A percentile compares a stretch with the other conserved stretches of the same genome.
Evolutionary conservation across 345 rosid species (phyloP).

Genomic region (Citrus unshiu): DNA sequence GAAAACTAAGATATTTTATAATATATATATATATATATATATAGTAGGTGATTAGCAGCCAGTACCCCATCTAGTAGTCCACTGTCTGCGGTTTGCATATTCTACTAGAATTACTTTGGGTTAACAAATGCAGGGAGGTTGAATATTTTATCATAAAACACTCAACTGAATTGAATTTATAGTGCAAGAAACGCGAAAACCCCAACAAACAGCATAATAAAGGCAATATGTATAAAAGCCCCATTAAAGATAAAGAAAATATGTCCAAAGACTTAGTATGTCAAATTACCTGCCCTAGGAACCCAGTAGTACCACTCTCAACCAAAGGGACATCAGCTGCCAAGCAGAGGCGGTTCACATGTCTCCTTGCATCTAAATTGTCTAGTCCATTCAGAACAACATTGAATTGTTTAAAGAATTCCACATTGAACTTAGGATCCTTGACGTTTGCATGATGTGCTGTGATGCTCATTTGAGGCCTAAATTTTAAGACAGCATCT

Average conservation of each 20-base stretch:
- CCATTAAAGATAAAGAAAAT: not conserved
- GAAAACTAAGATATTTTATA: not conserved
- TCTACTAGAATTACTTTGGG: not conserved
- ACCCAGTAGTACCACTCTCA: constrained; percentile 99
- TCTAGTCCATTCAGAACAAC: constrained; percentile 97
- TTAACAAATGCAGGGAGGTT: not conserved
- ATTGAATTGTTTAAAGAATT: constrained; percentile 89
- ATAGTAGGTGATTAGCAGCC: not conserved
- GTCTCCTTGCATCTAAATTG: constrained; percentile 94
- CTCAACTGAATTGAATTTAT: not conserved
- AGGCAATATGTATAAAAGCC: not conserved
- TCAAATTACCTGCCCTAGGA: constrained; percentile 85
- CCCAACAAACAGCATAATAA: not conserved
- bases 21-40: not conserved
- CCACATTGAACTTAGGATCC: constrained; percentile 75
- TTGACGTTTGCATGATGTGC: constrained; percentile 93
- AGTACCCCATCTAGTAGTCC: constrained; percentile 1
- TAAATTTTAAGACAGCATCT: constrained; percentile 90
- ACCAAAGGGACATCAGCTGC: constrained; percentile 95
- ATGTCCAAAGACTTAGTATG: not conserved
- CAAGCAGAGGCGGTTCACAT: constrained; percentile 97
- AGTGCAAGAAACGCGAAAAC: not conserved
- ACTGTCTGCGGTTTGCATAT: not conserved
- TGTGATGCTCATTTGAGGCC: constrained; percentile 77
- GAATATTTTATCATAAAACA: not conserved